These are phyloP conservation scores for Psilocybe cubensis DNA, from an alignment of 768 basidiomycete species.

Conservation along the genomic window DNA sequence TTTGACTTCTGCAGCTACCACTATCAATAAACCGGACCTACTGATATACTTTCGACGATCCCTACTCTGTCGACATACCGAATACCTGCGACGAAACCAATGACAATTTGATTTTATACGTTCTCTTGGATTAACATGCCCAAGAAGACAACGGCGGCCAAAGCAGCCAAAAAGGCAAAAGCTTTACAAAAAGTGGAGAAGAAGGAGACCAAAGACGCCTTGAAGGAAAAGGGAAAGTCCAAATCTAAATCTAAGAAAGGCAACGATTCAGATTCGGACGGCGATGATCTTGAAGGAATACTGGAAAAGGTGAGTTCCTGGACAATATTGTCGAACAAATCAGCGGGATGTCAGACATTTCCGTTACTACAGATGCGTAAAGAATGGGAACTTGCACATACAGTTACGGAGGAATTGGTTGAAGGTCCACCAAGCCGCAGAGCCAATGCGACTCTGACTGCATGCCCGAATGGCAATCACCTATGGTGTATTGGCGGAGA, in stretches of 20 bases:
- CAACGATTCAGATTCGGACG: constrained; percentile 60
- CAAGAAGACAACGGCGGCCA: constrained; percentile 34
- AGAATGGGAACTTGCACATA: constrained; percentile 84
- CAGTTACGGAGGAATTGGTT: constrained; percentile 84
- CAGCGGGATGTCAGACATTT: constrained; percentile 5
- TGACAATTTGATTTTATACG: too few species aligned
- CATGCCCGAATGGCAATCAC: constrained; percentile 81
- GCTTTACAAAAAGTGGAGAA: constrained; percentile 66
- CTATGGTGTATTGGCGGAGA: constrained; percentile 88
- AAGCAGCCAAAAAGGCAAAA: constrained; percentile 70
- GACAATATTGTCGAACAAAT: constrained; percentile 2
- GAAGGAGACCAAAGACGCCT: constrained; percentile 69
- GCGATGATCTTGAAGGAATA: constrained; percentile 83
- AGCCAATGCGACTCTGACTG: constrained; percentile 81
- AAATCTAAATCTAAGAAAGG: constrained; percentile 25
- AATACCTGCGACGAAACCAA: too few species aligned
- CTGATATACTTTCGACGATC: too few species aligned
- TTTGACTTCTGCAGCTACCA: too few species aligned
- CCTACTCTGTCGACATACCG: too few species aligned
- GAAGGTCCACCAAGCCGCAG: constrained; percentile 82
- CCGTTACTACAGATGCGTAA: constrained; percentile 68
- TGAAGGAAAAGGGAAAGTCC: constrained; percentile 28
- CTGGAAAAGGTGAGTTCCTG: constrained; percentile 66
- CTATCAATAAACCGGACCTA: too few species aligned
- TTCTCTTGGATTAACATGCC: neutral